Base-by-base conservation (phyloP, 768 basidiomycete genomes). In the Hemileccinum impolitum region DNA sequence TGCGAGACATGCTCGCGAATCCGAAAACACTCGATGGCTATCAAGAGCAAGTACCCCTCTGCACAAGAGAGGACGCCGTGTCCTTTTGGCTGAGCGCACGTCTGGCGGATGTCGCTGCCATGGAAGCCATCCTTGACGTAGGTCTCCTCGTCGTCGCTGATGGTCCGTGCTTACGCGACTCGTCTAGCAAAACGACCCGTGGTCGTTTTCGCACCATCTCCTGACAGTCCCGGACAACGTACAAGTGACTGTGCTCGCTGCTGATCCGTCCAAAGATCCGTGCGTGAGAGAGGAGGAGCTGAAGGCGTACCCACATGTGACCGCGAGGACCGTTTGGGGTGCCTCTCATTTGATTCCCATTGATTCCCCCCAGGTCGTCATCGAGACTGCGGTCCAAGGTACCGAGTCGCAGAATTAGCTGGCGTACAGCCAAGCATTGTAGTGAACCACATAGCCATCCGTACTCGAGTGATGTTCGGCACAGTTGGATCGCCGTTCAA, bases 151-250 rank as follows among this genome's bases (percentile, higher is more conserved):
- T 46, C 2, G 4, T 15, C 14, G n/a, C 25, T 19, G n/a, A 2
- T 12, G 1, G 1, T 12, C 1, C 10, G 15, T 28, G 15, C 38
- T 47, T 3, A 54, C 34, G 15, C 12, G 4, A 4, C 15, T 19
- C 4, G 13, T 32, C 3, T n/a, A 64, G 62, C 52, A 64, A 56
- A 63, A 62, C 40, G 2, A 15, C 0, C 54, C 59, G 9, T 62
- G 62, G 62, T 56, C 28, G 11, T 30, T 30, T 30, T 30, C 11
- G 28, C 28, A 30, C 28, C 28, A 9, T 30, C 11, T 30, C 4
- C 9, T 4, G 28, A 30, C 28, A 8, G 28, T 30, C 11, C 28
- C 28, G 28, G 28, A 30, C 2, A 30, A 30, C 9, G 28, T 30
- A 12, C 28, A 30, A 8, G 28, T 30, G 28, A 9, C 28, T 2